Evolutionary conservation across 2,329 filamentous ascomycete species (phyloP), one percentile per base, ranked within the genome.

Genomic region (Trichoderma harzianum): DNA sequence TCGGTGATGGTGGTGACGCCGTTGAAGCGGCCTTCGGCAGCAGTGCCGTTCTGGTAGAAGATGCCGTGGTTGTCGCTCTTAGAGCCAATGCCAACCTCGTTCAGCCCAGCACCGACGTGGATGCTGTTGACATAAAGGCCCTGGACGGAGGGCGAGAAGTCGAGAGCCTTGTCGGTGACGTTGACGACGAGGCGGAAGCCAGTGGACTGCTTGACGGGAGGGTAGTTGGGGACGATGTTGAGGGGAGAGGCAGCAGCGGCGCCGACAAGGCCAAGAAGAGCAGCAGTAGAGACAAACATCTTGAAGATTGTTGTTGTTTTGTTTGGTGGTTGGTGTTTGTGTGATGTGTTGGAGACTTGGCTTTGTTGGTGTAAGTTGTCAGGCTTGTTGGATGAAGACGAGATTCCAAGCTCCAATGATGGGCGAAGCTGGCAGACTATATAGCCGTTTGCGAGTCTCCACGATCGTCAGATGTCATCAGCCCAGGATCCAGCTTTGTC

Each of bases 21-120:
- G 32, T 75, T 74, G 57, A 72, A 76, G 12, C 73, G 74, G 11
- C 79, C 70, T 24, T 83, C 78, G 16, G 74, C 66, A n/a, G 78
- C 78, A 5, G 85, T 85, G 77, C 82, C 84, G 76, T 87, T 86
- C 69, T 83, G 78, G 80, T 86, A 87, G 76, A 86, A 86, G 72
- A 83, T 74, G 63, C 79, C 78, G 7, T 73, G 73, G 43, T 66
- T 34, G 12, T 75, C 39, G 16, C 75, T 51, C 7, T 74, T 71
- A 14, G 82, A 75, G 1, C 81, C 77, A 18, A 84, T 76, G 3
- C 82, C 79, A 16, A 81, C 82, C n/a, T 80, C 77, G 72, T 78
- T 80, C n/a, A 79, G 68, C 2, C 81, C 82, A 1, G 84, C 81
- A 32, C 83, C 83, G 12, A 78, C 77, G 77, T 85, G 84, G 65